These are phyloP conservation scores for Claviceps sp. DNA, from an alignment of 2,329 filamentous ascomycete species.

Conservation along the genomic window DNA sequence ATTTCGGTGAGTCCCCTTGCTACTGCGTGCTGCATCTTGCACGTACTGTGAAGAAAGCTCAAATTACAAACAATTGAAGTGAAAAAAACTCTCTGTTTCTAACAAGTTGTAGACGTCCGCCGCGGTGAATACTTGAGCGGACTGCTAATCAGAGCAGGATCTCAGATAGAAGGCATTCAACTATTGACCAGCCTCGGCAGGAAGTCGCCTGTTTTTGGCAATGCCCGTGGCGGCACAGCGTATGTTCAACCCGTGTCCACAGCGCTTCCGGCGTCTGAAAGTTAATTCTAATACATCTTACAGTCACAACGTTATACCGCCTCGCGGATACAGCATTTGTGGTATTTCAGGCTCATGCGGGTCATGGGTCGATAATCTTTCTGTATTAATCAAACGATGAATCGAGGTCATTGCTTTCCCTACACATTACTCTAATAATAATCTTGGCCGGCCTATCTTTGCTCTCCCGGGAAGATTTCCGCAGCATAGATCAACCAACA, in stretches of 20 bases:
- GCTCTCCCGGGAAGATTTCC: not conserved
- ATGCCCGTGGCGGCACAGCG: slow-evolving; percentile 65
- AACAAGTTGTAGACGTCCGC: slow-evolving; percentile 52
- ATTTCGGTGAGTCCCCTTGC: slow-evolving; percentile 46
- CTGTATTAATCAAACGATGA: slow-evolving; percentile 48
- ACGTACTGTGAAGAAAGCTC: too few species aligned
- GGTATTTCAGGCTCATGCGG: slow-evolving; percentile 75
- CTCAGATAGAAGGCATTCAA: slow-evolving; percentile 80
- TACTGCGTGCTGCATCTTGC: not conserved
- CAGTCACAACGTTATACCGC: slow-evolving; percentile 80
- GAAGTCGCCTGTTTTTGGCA: slow-evolving; percentile 75
- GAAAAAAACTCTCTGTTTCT: not conserved
- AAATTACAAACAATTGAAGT: too few species aligned
- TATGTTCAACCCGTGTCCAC: slow-evolving; percentile 35
- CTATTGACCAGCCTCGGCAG: slow-evolving; percentile 82
- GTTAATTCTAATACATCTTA: not conserved
- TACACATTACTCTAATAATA: not conserved
- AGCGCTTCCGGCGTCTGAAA: not conserved
- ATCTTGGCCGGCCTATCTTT: not conserved
- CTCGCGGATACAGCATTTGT: slow-evolving; percentile 75
- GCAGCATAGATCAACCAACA: not conserved
- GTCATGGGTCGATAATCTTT: slow-evolving; percentile 74
- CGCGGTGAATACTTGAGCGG: slow-evolving; percentile 79
- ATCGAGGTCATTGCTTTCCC: not conserved
- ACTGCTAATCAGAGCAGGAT: slow-evolving; percentile 67